phyloP scores from a whole-genome alignment of 495 filamentous ascomycete genomes.

The Glutinoglossum americanum region DNA sequence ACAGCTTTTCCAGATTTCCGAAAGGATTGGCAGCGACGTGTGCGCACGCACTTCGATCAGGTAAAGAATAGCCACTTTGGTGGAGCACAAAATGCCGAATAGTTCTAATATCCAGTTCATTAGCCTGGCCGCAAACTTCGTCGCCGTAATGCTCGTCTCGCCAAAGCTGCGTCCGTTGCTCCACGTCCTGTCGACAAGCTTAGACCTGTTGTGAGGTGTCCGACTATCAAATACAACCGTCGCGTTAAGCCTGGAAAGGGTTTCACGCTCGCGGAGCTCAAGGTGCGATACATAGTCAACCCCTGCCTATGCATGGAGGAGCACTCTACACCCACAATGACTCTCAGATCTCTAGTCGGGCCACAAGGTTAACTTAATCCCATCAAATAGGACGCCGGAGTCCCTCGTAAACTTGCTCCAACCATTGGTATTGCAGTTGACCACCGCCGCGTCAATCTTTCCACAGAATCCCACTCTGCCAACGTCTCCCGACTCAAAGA shows the following conservation, averaged over 20 bases:
- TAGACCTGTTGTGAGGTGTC: conserved; percentile 85
- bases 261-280: conserved; percentile 90
- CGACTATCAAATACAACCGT: conserved; percentile 94
- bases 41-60: conserved; percentile 98
- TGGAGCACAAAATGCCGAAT: conserved; percentile 10
- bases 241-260: conserved; percentile 89
- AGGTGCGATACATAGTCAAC: conserved; percentile 35
- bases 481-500: conserved; percentile 93
- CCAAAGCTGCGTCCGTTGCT: conserved; percentile 82
- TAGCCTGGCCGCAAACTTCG: conserved; percentile 88
- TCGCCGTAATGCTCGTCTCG: conserved; percentile 69
- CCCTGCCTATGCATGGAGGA: neutral
- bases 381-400: conserved; percentile 58
- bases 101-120: conserved; percentile 9
- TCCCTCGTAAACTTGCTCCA: conserved; percentile 79
- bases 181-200: conserved; percentile 95
- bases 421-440: conserved; percentile 96
- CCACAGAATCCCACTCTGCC: conserved; percentile 70
- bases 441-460: conserved; percentile 87
- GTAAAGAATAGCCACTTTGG: conserved; percentile 28
- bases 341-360: too few relatives aligned
- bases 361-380: neutral
- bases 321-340: too few relatives aligned
- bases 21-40: conserved; percentile 99
- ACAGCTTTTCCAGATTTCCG: conserved; percentile 55